Evolutionary conservation across 2,329 filamentous ascomycete species (phyloP), one percentile per base, ranked within the genome.

Genomic region (Fonsecaea pedrosoi): DNA sequence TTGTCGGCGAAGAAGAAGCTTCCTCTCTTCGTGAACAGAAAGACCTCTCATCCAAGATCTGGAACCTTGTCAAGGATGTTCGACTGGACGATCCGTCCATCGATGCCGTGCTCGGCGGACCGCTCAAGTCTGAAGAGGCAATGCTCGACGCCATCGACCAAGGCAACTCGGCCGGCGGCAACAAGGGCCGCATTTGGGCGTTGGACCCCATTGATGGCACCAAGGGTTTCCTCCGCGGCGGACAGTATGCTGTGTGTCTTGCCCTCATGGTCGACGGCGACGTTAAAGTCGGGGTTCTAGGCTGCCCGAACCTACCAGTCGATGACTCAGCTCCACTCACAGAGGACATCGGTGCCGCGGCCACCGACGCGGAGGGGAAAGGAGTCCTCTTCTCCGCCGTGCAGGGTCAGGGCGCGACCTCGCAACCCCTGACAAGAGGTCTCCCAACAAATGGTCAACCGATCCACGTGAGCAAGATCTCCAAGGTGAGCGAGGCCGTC

Each of bases 171-270:
- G 80, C 86, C 65, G 92, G 92, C 67, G 92, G 92, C 34, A 78
- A 81, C 68, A 85, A 83, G 71, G 93, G 92, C 69, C 86, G 95
- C 72, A 92, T 98, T 78, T 99, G 95, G 95, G 92, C 94, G 48
- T 89, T 99, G 65, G 95, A 99, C 79, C 95, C 95, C 67, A 97
- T 99, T 70, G 95, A 99, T 79, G 95, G 95, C 72, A 99, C 95
- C 62, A 97, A 97, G 82, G 96, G 95, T 35, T 99, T 99, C 82
- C 84, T 99, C 68, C 88, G 96, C 69, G 95, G 95, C 61, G 96
- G 94, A 45, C 95, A 99, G 82, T 99, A 99, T 77, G 96, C 95
- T 63, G 93, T 99, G 62, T 97, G 94, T 77, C 86, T 99, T 4
- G 95, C 87, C 40, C 84, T 99, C 74, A 90, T 99, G 82, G 91